phyloP scores from a whole-genome alignment of 345 rosid genomes.

The Pelargonium nanum region DNA sequence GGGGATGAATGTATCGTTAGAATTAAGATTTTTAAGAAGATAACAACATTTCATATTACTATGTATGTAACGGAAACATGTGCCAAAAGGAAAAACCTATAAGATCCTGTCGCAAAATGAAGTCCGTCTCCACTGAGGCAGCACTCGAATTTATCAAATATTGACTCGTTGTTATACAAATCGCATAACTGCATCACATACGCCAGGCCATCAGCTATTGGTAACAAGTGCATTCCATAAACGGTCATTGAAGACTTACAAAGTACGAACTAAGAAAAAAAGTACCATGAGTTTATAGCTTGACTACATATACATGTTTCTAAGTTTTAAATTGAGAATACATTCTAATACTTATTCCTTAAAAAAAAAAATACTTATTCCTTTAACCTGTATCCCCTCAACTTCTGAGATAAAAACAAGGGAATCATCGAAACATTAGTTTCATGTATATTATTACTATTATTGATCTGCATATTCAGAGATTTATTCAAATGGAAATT shows the following conservation, averaged over 20 bases:
- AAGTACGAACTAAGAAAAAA: neutral
- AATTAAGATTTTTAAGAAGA: neutral
- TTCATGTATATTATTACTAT: too few species aligned
- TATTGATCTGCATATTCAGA: too few species aligned
- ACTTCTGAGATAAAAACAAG: neutral
- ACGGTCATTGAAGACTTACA: neutral
- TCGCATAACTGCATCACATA: constrained; percentile 44
- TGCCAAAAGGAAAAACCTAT: constrained; percentile 35
- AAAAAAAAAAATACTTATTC: too few species aligned
- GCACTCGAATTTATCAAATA: constrained; percentile 68
- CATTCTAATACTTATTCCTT: neutral
- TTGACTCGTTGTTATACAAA: constrained; percentile 45
- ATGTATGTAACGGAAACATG: constrained; percentile 1
- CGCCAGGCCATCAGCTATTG: constrained; percentile 5
- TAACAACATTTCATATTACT: neutral
- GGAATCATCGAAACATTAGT: neutral
- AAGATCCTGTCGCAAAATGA: constrained; percentile 59
- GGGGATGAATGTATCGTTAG: constrained; percentile 9
- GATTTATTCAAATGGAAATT: neutral
- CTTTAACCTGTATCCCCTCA: neutral
- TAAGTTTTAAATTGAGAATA: neutral
- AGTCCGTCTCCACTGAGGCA: constrained; percentile 50
- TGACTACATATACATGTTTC: neutral
- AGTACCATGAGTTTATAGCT: neutral
- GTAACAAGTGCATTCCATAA: neutral